Base-by-base conservation (phyloP, 345 rosid genomes). In the Brassica carinata region DNA sequence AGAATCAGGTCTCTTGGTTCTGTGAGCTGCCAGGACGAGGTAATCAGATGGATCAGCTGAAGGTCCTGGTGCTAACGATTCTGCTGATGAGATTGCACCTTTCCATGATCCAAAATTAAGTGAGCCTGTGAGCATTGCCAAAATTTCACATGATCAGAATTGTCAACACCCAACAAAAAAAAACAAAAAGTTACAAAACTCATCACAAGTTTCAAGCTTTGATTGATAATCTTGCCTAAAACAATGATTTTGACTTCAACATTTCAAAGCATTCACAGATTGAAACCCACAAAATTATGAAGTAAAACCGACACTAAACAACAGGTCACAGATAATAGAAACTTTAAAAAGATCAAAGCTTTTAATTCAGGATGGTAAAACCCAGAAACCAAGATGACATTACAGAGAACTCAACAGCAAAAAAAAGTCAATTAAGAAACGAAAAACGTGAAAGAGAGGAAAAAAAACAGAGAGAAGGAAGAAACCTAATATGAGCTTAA, bases 1-100 rank as follows among this genome's bases (percentile, higher is more conserved):
- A 96, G 97, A 78, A 96, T 93, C 99, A 0, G 98, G 98, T 74
- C 99, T 88, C 74, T 87, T 78, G 1, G 99, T 96, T 86, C 98
- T 90, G 63, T 84, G 78, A 23, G 91, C 89, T 0, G 98, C 98
- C 82, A 96, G 81, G 71, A 92, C 79, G 43, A 93, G 90, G 31
- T 87, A 77, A 36, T 78, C 82, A 65, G 79, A 74, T 75, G 65
- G 83, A 43, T 55, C 71, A 61, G 65, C 27, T 48, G 88, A 81
- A 63, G 96, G 91, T 63, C 88, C 90, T 1, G 98, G 93, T 2
- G 98, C 93, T 76, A 79, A 82, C 3, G 86, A 87, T 38, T 74
- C 73, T 65, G 66, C 83, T n/a, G n/a, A n/a, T 9, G 87, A 72
- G 59, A 84, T 64, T 66, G 80, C 97, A 83, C 85, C 85, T 82